Conservation (phyloP, 176 grass and related monocot genomes). For the Oryza meridionalis region DNA sequence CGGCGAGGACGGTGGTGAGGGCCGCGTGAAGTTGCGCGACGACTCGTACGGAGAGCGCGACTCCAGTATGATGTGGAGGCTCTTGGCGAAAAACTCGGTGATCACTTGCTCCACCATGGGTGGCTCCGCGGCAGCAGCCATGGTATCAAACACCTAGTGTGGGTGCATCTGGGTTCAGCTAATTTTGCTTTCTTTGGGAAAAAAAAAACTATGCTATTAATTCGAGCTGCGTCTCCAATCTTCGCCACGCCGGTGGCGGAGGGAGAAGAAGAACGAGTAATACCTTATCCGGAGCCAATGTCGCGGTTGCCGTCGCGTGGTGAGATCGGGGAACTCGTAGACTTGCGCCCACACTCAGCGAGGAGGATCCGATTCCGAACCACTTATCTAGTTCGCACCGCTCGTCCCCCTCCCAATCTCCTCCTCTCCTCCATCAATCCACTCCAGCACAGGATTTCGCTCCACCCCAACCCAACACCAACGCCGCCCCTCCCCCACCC, state of each 20-base stretch:
- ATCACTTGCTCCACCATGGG: constrained; percentile 92
- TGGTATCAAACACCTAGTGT: neutral
- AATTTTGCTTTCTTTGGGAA: neutral
- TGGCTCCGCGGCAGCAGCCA: constrained; percentile 55
- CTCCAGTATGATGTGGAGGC: constrained; percentile 92
- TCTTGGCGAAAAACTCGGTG: constrained; percentile 92
- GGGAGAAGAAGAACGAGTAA: neutral
- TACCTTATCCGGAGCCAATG: neutral
- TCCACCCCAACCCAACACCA: neutral
- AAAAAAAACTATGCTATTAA: neutral
- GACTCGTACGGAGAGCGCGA: constrained; percentile 86
- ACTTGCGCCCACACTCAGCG: neutral
- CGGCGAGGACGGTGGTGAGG: constrained; percentile 57
- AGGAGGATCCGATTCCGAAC: neutral
- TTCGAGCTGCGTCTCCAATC: neutral
- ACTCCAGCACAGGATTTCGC: neutral
- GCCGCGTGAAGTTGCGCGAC: constrained; percentile 64
- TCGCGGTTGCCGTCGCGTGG: neutral
- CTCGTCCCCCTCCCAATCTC: neutral
- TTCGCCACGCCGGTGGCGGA: neutral
- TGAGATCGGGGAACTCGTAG: neutral
- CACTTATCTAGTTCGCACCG: neutral
- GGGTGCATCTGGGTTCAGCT: neutral
- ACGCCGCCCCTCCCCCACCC: too few species aligned
- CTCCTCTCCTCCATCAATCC: neutral